Base-by-base conservation (phyloP, 805 yeast species). In the Clavispora carvajalis region DNA sequence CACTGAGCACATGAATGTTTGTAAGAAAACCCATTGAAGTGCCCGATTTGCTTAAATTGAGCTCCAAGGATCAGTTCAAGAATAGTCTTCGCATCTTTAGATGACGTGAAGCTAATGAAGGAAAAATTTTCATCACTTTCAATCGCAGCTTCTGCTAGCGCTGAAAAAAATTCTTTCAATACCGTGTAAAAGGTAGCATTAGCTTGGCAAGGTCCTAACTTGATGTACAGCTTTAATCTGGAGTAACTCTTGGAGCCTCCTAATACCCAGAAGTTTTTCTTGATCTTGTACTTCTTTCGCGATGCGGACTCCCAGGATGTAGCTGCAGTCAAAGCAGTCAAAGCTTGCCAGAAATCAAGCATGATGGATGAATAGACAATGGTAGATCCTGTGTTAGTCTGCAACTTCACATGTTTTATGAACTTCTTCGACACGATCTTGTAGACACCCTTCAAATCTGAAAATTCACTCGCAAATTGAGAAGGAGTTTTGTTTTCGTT, bases 161-260 rank as follows among this genome's bases (percentile, higher is more conserved):
- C 33, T 11, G 39, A 37, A 23, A 68, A 57, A 22, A 68, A 52
- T 1, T 48, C 40, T 2, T 39, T 38, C 15, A 69, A 37, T 8
- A 52, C 36, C 2, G 44, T 41, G 48, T 76, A 84, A 52, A 78
- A 82, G 0, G 61, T 47, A 0, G 80, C 73, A 22, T 67, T 62
- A 37, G 85, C 77, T 37, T 67, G 69, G 35, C 80, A 65, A 2
- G 77, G 75, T 0, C 88, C 84, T 11, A 78, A 45, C 10, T 62
- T 62, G 16, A 84, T 48, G 46, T 80, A 71, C 0, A 62, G 71
- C 1, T 65, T 34, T 9, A 84, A 52, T 43, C 67, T 65, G 1
- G 78, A 48, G 3, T 62, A 61, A 41, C 57, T 46, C 40, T 66
- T 65, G 34, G 52, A 48, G 13, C 81, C 82, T 16, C 72, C 74